Conservation (phyloP, 1,284 basidiomycete genomes). For the Hypsizygus ulmarius region DNA sequence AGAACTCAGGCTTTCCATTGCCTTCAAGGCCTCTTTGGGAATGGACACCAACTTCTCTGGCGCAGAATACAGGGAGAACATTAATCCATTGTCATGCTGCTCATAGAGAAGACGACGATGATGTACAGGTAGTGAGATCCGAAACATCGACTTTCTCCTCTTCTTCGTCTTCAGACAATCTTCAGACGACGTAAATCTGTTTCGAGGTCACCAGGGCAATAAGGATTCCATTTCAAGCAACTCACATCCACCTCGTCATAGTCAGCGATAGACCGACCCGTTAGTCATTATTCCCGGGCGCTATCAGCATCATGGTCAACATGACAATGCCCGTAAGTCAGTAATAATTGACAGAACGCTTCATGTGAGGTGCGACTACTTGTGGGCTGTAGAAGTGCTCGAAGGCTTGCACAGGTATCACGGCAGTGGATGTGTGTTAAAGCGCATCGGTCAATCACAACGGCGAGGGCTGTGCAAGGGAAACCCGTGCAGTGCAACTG, state of each 20-base stretch:
- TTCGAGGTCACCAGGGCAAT: background rate
- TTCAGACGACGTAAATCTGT: conserved; percentile 2
- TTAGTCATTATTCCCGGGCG: conserved; percentile 1
- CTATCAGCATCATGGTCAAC: conserved; percentile 5
- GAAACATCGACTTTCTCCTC: background rate
- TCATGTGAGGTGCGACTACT: background rate
- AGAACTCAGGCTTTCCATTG: too few relatives aligned
- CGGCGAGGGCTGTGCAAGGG: too few relatives aligned
- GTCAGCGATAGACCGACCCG: background rate
- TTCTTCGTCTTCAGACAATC: background rate
- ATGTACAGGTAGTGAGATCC: background rate
- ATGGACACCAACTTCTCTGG: conserved; percentile 1
- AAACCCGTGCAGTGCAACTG: too few relatives aligned
- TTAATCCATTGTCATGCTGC: background rate
- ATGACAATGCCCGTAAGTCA: background rate
- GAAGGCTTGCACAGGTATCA: background rate
- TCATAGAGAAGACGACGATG: background rate
- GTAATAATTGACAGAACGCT: background rate
- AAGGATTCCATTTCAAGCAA: too few relatives aligned
- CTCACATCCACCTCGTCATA: conserved; percentile 1
- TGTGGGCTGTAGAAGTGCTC: background rate
- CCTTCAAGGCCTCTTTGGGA: background rate
- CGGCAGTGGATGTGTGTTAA: background rate
- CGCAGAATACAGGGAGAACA: conserved; percentile 1
- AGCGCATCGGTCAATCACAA: too few relatives aligned